These are phyloP conservation scores for Leptodontidium sp. DNA, from an alignment of 2,329 filamentous ascomycete species.

Conservation along the genomic window DNA sequence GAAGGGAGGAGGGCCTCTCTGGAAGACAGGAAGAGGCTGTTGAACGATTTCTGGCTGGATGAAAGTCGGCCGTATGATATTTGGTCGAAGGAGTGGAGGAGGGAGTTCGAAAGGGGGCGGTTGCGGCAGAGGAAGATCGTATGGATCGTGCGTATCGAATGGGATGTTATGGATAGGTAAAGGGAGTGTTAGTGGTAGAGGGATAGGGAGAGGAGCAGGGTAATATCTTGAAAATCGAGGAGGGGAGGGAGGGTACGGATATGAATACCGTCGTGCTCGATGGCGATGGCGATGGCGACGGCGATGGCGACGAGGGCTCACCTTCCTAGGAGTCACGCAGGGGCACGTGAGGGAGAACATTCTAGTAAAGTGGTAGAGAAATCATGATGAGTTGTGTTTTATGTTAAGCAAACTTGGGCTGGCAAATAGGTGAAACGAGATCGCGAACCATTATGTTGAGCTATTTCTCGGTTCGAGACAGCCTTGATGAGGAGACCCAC, in stretches of 20 bases:
- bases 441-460: not conserved
- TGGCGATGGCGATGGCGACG: slow-evolving; percentile 5
- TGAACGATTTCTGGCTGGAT: slow-evolving; percentile 4
- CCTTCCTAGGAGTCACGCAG: slow-evolving; percentile 3
- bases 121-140: not conserved
- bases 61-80: not conserved
- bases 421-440: too few species aligned
- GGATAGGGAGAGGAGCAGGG: not conserved
- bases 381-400: not conserved
- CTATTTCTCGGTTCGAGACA: not conserved
- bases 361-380: not conserved
- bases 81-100: not conserved
- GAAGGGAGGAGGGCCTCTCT: not conserved
- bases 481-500: not conserved
- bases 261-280: slow-evolving; percentile 1
- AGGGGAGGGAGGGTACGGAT: not conserved
- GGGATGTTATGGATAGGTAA: not conserved
- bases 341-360: slow-evolving; percentile 13
- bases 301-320: not conserved
- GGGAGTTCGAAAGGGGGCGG: slow-evolving; percentile 1
- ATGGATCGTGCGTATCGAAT: not conserved
- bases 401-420: not conserved
- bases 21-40: not conserved
- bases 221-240: not conserved
- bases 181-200: not conserved